Evolutionary conservation across 2,329 filamentous ascomycete genomes (phyloP), one percentile per base, ranked within the genome.

Genomic region (Beauveria sp.): DNA sequence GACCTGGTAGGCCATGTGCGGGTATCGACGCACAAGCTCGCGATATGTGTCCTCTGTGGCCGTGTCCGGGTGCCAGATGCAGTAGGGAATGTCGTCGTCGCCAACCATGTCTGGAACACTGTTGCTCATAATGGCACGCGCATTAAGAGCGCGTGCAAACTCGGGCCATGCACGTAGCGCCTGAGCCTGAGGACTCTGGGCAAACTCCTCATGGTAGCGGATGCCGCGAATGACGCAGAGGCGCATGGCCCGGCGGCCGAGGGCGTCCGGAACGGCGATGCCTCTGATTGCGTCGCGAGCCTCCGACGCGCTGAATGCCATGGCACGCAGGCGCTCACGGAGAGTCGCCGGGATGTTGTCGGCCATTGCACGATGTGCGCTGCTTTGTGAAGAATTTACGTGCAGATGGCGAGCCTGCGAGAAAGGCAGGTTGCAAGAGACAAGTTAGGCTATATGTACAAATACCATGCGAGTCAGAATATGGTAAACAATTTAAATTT

Each of bases 61-160:
- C 9, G 69, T 46, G 2, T 74, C 69, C 0, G 75, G 75, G 62
- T 75, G 63, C 73, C 74, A 77, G 58, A 77, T 75, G 63, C 74
- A 78, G 64, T 77, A 77, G 66, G 63, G 3, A 68, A 66, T 20
- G 20, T 51, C 26, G 47, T 51, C 40, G 40, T 56, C 42, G 12
- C 64, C 57, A 16, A 63, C 38, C 1, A 65, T 71, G 9, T 69
- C 64, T 1, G 73, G 74, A n/a, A 76, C 67, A 3, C 16, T 56
- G 45, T 71, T 67, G 65, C 71, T 74, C 70, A 75, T 74, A 46
- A 74, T 74, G 43, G 63, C 57, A n/a, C 72, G 67, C 14, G 72
- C 72, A 62, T 75, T 70, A 14, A 56, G 50, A 18, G 61, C 55
- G 43, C 57, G 57, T 10, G 57, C 34, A 49, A 57, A 57, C 18